Evolutionary conservation across 306 rosid genomes (phyloP), one percentile per base, ranked within the genome.

Genomic region (Cucumis melo): DNA sequence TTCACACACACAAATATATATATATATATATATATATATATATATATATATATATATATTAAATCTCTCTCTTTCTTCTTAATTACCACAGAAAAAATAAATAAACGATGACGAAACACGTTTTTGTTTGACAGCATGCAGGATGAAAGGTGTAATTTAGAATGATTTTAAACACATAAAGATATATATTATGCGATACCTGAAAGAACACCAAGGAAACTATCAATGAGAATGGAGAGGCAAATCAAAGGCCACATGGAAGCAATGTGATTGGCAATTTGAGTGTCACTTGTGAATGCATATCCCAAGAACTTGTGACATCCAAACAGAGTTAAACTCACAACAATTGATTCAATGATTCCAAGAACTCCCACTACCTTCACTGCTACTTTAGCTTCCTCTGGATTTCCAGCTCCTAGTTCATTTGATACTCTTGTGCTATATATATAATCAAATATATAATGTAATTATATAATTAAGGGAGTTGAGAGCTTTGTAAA

Each of bases 401-500:
- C 64, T 19, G 89, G 84, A 81, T 87, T 87, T 48, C 87, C 88
- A 15, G 87, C 93, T 72, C 97, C 92, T 53, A 92, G 42, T 81
- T 86, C 93, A 64, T 92, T 92, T 5, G 93, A 87, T 50, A 87
- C 87, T 0, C 92, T 87, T 61, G 91, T 90, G 34, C 93, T 92
- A 46, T 36, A 36, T 36, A 1, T 5, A 1, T 12, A 46, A n/a
- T n/a, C 12, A 46, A 46, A 46, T 4, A 46, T 46, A 46, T 46
- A 46, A 0, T 46, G 42, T n/a, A n/a, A n/a, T n/a, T 56, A 4
- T 56, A 17, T n/a, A 17, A n/a, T 36, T 27, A 27, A 27, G 32
- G 32, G 44, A n/a, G n/a, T n/a, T n/a, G n/a, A n/a, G n/a, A n/a
- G n/a, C n/a, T n/a, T n/a, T n/a, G n/a, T n/a, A n/a, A n/a, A n/a